phyloP scores from a whole-genome alignment of 169 alveolate species.

The Plasmodium malariae region DNA sequence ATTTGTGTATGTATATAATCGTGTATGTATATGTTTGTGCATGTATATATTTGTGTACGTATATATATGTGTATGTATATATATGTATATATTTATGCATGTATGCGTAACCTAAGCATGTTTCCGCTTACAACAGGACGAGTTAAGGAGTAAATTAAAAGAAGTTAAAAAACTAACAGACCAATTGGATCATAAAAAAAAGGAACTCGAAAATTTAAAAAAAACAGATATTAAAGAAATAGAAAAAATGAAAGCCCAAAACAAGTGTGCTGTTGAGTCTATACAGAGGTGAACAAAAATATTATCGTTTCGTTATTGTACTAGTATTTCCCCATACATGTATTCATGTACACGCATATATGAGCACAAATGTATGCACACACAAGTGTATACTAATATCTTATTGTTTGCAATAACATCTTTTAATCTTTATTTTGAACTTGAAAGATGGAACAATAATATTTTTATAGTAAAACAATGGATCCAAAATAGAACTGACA shows the following conservation, averaged over 20 bases:
- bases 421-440: background rate
- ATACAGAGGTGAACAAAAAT: conserved; percentile 38
- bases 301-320: too few relatives aligned
- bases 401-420: background rate
- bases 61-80: background rate
- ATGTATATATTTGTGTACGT: background rate
- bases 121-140: conserved; percentile 13
- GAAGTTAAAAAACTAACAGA: conserved; percentile 28
- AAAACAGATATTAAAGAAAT: conserved; percentile 64
- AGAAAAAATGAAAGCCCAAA: conserved; percentile 62
- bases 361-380: background rate
- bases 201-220: conserved; percentile 39
- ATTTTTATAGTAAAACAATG: conserved; percentile 61
- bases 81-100: background rate
- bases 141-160: conserved; percentile 17
- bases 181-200: conserved; percentile 24
- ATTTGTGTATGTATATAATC: background rate
- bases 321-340: too few relatives aligned
- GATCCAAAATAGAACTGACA: conserved; percentile 63
- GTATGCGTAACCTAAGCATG: too few relatives aligned
- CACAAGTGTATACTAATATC: background rate
- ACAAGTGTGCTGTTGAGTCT: conserved; percentile 56
- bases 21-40: background rate
- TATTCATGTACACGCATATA: background rate
- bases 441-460: conserved; percentile 66